Conservation (phyloP, 2,329 filamentous ascomycete genomes). For the Phaeophleospora eucalypticola region DNA sequence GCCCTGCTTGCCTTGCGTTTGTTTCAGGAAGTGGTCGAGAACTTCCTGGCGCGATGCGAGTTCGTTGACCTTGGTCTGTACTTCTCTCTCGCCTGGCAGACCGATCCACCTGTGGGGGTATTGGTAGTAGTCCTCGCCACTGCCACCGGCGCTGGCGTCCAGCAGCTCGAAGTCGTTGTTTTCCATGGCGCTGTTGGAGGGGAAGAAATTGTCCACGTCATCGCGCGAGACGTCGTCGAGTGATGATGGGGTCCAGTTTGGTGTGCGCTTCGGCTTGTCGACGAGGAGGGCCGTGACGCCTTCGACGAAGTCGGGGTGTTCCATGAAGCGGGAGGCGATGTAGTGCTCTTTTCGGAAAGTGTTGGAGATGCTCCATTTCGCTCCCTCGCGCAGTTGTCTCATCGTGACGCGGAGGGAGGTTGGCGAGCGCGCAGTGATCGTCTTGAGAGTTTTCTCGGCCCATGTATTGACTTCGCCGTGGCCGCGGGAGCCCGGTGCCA, state of each 20-base stretch:
- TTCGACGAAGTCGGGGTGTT: constrained; percentile 82
- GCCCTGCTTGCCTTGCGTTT: constrained; percentile 44
- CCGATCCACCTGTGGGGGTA: constrained; percentile 71
- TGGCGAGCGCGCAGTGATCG: constrained; percentile 74
- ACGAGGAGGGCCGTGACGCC: constrained; percentile 81
- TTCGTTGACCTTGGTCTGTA: constrained; percentile 40
- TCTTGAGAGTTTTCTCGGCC: constrained; percentile 73
- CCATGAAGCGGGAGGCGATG: constrained; percentile 86
- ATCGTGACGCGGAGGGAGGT: constrained; percentile 82
- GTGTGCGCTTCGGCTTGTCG: constrained; percentile 60
- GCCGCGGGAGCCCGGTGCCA: constrained; percentile 28
- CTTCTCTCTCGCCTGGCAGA: constrained; percentile 67
- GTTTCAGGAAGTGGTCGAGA: constrained; percentile 37
- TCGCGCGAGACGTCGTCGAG: constrained; percentile 61
- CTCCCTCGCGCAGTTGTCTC: constrained; percentile 73
- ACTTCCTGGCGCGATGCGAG: constrained; percentile 34
- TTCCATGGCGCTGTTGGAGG: constrained; percentile 31
- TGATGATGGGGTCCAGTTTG: constrained; percentile 71
- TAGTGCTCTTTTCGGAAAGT: constrained; percentile 82
- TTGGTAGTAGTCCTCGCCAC: constrained; percentile 54
- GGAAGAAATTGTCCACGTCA: constrained; percentile 60
- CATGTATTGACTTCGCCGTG: constrained; percentile 59
- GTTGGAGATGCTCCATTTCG: constrained; percentile 73
- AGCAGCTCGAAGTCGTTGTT: constrained; percentile 57
- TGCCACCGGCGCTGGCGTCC: constrained; percentile 33